Percentiles rank a stretch among this genome's conserved stretches.
These are phyloP conservation scores for Cyberlindnera galapagoensis DNA, from an alignment of 805 yeast genomes.

Conservation along the genomic window DNA sequence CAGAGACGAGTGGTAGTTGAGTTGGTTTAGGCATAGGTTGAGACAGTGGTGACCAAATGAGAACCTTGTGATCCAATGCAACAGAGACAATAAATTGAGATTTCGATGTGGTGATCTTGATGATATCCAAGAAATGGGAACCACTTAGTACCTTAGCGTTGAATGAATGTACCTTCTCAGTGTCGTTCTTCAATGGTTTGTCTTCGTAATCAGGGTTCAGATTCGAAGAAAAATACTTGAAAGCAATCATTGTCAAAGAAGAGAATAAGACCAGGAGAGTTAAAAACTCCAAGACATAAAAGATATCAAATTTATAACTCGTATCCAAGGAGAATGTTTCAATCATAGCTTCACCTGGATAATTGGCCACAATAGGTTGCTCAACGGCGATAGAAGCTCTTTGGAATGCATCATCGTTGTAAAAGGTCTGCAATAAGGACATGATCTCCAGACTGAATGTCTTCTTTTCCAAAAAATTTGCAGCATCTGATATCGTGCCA, in stretches of 20 bases:
- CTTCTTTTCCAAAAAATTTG: conserved; percentile 15
- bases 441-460: conserved; percentile 17
- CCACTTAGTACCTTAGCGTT: conserved; percentile 38
- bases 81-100: conserved; percentile 61
- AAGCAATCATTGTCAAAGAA: conserved; percentile 39
- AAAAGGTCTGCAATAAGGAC: conserved; percentile 4
- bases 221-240: conserved; percentile 31
- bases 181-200: conserved; percentile 9
- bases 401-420: not conserved
- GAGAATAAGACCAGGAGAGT: conserved; percentile 44
- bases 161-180: conserved; percentile 19
- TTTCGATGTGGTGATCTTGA: conserved; percentile 51
- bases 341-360: not conserved
- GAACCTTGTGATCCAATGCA: conserved; percentile 66
- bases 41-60: conserved; percentile 67
- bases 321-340: conserved; percentile 19
- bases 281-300: conserved; percentile 50
- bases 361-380: conserved; percentile 23
- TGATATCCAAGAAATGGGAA: conserved; percentile 57
- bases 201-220: conserved; percentile 16
- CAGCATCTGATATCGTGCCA: conserved; percentile 4
- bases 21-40: conserved; percentile 41
- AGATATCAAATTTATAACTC: conserved; percentile 39
- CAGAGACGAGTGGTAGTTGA: conserved; percentile 33
- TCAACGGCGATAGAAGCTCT: conserved; percentile 17